These are phyloP conservation scores for Fusarium luffae DNA, from an alignment of 2,329 filamentous ascomycete species.

Conservation along the genomic window DNA sequence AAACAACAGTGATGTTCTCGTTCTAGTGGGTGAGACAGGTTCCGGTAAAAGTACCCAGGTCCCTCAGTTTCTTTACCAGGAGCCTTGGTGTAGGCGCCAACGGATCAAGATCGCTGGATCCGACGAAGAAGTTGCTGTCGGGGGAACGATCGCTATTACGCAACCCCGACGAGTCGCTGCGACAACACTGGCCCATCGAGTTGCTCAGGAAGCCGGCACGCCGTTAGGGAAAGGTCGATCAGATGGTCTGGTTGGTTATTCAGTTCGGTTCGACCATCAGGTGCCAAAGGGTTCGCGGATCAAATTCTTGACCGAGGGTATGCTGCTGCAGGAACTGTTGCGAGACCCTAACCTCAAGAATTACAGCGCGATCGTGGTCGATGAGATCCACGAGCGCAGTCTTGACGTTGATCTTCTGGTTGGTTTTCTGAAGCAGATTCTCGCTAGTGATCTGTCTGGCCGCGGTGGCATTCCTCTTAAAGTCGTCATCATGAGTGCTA, in stretches of 20 bases:
- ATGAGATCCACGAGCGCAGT: slow-evolving; percentile 96
- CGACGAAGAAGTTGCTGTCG: slow-evolving; percentile 63
- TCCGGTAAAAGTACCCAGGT: slow-evolving; percentile 98
- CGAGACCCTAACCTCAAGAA: slow-evolving; percentile 82
- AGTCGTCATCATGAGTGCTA: slow-evolving; percentile 96
- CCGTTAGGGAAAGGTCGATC: slow-evolving; percentile 57
- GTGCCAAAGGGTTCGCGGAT: slow-evolving; percentile 84
- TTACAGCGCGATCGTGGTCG: slow-evolving; percentile 91
- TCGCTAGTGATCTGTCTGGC: slow-evolving; percentile 70
- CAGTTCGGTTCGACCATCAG: slow-evolving; percentile 91
- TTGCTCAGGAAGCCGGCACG: slow-evolving; percentile 78
- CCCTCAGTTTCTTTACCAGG: slow-evolving; percentile 84
- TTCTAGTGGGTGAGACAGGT: slow-evolving; percentile 93
- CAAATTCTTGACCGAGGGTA: slow-evolving; percentile 96
- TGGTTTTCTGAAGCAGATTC: slow-evolving; percentile 85
- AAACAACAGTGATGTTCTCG: slow-evolving; percentile 74
- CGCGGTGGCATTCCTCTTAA: slow-evolving; percentile 82
- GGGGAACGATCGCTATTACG: slow-evolving; percentile 90
- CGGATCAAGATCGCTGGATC: slow-evolving; percentile 60
- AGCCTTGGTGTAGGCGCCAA: slow-evolving; percentile 79
- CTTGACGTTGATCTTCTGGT: slow-evolving; percentile 92
- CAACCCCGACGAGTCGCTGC: slow-evolving; percentile 94
- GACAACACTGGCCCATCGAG: slow-evolving; percentile 87
- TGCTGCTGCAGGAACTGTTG: slow-evolving; percentile 93
- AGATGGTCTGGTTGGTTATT: slow-evolving; percentile 81